phyloP scores from a whole-genome alignment of 495 filamentous ascomycete genomes.

The Penicillium cataractarum region DNA sequence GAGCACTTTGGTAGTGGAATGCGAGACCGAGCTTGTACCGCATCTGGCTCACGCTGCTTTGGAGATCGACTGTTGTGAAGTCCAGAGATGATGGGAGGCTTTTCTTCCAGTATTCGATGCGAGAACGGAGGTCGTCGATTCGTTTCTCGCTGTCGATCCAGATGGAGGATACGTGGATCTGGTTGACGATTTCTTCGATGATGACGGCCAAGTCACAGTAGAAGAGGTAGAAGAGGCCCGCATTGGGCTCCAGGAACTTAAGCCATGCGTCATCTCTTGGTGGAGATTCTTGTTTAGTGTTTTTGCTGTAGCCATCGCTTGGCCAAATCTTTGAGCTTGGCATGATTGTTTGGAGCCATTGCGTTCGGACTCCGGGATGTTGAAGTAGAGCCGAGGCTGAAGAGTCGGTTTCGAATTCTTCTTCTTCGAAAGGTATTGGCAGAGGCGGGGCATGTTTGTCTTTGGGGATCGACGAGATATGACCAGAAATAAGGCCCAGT shows the following conservation, averaged over 20 bases:
- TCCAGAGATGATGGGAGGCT: conserved; percentile 1
- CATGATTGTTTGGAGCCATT: conserved; percentile 3
- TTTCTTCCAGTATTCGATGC: conserved; percentile 1
- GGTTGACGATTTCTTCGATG: conserved; percentile 36
- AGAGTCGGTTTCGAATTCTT: neutral
- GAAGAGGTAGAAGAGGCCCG: conserved; percentile 17
- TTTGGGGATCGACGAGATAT: conserved; percentile 56
- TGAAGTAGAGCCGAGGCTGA: conserved; percentile 2
- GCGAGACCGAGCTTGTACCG: conserved; percentile 45
- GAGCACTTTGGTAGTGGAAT: conserved; percentile 58
- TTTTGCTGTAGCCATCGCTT: neutral
- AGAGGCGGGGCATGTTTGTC: conserved; percentile 35
- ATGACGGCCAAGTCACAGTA: conserved; percentile 56
- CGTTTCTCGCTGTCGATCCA: conserved; percentile 43
- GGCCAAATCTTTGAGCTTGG: neutral
- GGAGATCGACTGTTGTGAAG: neutral
- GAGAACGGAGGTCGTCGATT: conserved; percentile 14
- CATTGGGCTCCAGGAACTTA: neutral
- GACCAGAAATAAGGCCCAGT: conserved; percentile 61
- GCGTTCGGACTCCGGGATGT: neutral
- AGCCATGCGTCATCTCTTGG: conserved; percentile 5
- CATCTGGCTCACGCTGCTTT: neutral
- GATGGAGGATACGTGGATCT: conserved; percentile 1
- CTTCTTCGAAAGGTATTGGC: conserved; percentile 4
- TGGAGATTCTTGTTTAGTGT: neutral